phyloP scores from a whole-genome alignment of 2,329 filamentous ascomycete species.

The Cercospora sesami region DNA sequence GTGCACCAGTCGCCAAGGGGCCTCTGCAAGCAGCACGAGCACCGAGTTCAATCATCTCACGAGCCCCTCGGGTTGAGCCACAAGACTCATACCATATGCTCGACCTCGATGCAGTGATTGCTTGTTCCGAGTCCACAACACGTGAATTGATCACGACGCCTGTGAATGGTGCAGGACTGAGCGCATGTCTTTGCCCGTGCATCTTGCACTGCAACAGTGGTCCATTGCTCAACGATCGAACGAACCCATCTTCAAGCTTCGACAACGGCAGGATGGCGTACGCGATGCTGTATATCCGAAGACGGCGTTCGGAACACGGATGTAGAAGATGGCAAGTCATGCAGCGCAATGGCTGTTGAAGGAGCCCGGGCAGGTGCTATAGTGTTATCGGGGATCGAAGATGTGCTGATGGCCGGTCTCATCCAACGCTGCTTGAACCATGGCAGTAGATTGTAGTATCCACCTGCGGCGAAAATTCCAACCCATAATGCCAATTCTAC shows the following conservation, averaged over 20 bases:
- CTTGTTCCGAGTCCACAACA: not conserved
- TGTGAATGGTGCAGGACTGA: not conserved
- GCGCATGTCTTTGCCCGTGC: not conserved
- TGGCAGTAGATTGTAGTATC: slow-evolving; percentile 63
- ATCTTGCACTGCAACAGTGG: not conserved
- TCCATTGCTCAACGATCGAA: not conserved
- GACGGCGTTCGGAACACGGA: slow-evolving; percentile 64
- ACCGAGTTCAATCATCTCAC: not conserved
- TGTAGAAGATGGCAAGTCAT: slow-evolving; percentile 59
- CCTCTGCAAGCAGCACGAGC: not conserved
- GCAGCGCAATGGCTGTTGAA: slow-evolving; percentile 42
- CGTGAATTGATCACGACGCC: not conserved
- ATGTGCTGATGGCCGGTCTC: not conserved
- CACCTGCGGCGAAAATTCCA: slow-evolving; percentile 65
- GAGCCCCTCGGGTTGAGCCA: not conserved
- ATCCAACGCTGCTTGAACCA: slow-evolving; percentile 50
- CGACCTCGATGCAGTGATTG: not conserved
- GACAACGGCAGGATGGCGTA: slow-evolving; percentile 12
- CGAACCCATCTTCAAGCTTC: slow-evolving; percentile 1
- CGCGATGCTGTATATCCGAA: slow-evolving; percentile 37
- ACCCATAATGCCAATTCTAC: slow-evolving; percentile 67
- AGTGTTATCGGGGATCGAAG: slow-evolving; percentile 3
- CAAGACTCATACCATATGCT: not conserved
- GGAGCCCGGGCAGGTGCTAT: not conserved
- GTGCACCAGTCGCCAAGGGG: not conserved